These are phyloP conservation scores for Diplodia intermedia DNA, from an alignment of 2,329 filamentous ascomycete species.

Conservation along the genomic window DNA sequence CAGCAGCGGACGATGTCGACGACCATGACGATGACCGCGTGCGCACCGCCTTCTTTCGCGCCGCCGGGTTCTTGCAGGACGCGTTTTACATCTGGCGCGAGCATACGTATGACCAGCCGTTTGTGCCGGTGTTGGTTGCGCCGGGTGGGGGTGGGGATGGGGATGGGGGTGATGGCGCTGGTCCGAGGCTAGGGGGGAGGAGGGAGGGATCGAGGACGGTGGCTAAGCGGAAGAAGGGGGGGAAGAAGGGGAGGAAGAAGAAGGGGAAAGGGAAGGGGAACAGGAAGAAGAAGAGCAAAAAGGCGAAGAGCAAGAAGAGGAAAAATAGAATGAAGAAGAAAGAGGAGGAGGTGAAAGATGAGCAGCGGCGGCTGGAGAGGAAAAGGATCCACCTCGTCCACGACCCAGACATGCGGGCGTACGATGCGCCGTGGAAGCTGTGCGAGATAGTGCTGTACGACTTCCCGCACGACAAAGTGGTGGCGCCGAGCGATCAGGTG, in stretches of 20 bases:
- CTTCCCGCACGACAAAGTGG: background rate
- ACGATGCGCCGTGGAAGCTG: background rate
- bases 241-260: no score
- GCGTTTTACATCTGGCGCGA: slow-evolving; percentile 8
- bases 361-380: background rate
- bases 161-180: no score
- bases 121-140: background rate
- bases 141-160: no score
- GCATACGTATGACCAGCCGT: slow-evolving; percentile 10
- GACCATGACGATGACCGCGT: background rate
- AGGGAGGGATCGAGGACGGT: background rate
- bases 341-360: no score
- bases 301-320: background rate
- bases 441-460: background rate
- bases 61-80: background rate
- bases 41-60: slow-evolving; percentile 13
- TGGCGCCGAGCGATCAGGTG: no score
- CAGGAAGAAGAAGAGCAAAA: background rate
- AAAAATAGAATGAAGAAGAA: background rate
- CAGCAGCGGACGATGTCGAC: background rate
- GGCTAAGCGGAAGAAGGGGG: no score
- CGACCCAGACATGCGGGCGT: background rate
- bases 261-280: no score
- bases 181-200: no score
- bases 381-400: background rate